Base-by-base conservation (phyloP, 2,329 filamentous ascomycete species). In the Sclerotinia borealis region DNA sequence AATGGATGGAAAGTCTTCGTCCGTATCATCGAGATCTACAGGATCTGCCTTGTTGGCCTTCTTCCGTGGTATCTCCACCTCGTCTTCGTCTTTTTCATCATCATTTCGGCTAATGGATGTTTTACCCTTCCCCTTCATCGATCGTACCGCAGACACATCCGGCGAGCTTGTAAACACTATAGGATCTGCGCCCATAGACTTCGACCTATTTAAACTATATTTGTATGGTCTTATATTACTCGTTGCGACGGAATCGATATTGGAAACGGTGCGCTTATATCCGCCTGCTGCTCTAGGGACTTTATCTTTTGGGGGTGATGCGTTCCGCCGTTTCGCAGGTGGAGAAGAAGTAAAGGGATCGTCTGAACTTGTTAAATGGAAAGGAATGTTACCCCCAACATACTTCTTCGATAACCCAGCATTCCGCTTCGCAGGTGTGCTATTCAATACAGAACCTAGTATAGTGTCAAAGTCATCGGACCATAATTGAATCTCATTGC, bases 401-500 rank as follows among this genome's bases (percentile, higher is more conserved):
- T 17, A 5, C 5, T n/a, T 29, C 17, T 62, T 62, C 25, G 25
- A 39, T 10, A 4, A 31, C 39, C 17, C 31, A 11, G 39, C 17
- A 47, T 61, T 36, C 22, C 17, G 29, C 22, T 61, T 45, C 22
- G 50, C n/a, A 36, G 59, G 8, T 47, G 49, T 27, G 17, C 31
- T 22, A 37, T 47, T 47, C 15, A 48, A 15, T 11, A 47, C 17
- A n/a, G 59, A 61, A 11, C 29, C 59, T 5, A 75, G 72, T 0
- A 76, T 79, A 9, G 73, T 75, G 48, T 81, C 77, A 55, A 79
- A 79, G 49, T 81, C 79, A 47, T 65, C 63, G n/a, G 63, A 63
- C 27, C 45, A 39, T 36, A 56, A 41, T 31, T 59, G 48, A 34
- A 51, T 8, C 31, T 37, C 27, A 25, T 63, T 56, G 22, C 39